Conservation (phyloP, 345 rosid genomes). For the Camelina sativa region DNA sequence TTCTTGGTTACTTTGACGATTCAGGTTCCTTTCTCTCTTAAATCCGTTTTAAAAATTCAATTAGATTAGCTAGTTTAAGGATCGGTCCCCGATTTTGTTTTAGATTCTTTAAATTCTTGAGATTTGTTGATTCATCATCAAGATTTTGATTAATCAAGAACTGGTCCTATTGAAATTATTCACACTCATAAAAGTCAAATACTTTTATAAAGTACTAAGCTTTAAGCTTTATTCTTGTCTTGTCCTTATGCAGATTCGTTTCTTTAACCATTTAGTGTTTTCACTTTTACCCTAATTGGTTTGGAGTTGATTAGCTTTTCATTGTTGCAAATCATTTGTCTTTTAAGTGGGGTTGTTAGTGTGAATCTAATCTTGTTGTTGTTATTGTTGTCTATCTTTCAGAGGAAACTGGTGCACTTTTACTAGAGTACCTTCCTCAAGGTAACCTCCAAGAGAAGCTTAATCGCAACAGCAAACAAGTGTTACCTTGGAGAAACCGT, state of each 20-base stretch:
- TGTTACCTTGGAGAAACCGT: slow-evolving; percentile 68
- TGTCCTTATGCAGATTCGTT: slow-evolving; percentile 29
- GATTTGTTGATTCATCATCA: not conserved
- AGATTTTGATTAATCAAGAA: not conserved
- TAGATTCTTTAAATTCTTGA: not conserved
- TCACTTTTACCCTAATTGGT: not conserved
- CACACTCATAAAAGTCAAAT: slow-evolving; percentile 27
- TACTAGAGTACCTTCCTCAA: slow-evolving; percentile 68
- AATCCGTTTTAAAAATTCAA: slow-evolving; percentile 1
- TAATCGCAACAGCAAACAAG: slow-evolving; percentile 44
- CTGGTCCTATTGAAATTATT: slow-evolving; percentile 19
- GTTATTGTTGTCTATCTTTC: slow-evolving; percentile 13
- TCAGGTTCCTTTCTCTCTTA: slow-evolving; percentile 49
- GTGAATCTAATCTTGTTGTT: slow-evolving; percentile 9
- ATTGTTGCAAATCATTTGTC: not conserved
- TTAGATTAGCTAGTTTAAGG: not conserved
- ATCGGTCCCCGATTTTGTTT: not conserved
- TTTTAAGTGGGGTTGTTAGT: not conserved
- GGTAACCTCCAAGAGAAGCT: slow-evolving; percentile 82
- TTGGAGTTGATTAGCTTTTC: not conserved
- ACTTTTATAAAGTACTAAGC: slow-evolving; percentile 24
- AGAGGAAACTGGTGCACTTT: slow-evolving; percentile 75
- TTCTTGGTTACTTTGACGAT: slow-evolving; percentile 75
- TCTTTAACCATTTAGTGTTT: not conserved
- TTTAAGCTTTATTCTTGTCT: slow-evolving; percentile 26